Conservation (phyloP, 2,329 filamentous ascomycete genomes). For the Trichoderma gracile region DNA sequence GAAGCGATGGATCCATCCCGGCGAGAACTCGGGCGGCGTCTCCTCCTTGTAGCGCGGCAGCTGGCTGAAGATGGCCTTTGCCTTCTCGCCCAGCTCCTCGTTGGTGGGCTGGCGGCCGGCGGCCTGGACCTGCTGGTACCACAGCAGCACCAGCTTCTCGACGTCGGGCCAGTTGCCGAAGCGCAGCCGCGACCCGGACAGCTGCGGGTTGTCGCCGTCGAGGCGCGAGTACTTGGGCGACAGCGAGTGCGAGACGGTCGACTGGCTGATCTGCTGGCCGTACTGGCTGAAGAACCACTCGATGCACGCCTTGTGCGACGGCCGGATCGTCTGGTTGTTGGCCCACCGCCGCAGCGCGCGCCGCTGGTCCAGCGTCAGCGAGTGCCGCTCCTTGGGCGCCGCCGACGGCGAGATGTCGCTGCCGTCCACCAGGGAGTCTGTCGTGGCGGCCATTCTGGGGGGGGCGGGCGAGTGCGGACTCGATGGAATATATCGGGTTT, state of each 20-base stretch:
- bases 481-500: slow-evolving; percentile 32
- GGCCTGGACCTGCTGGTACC: slow-evolving; percentile 55
- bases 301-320: slow-evolving; percentile 63
- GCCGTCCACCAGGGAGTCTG: slow-evolving; percentile 40
- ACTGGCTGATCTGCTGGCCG: slow-evolving; percentile 62
- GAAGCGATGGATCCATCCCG: slow-evolving; percentile 65
- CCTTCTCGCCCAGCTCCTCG: slow-evolving; percentile 63
- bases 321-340: slow-evolving; percentile 56
- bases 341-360: slow-evolving; percentile 62
- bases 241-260: slow-evolving; percentile 62
- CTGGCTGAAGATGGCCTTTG: slow-evolving; percentile 59
- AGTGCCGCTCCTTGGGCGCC: slow-evolving; percentile 54
- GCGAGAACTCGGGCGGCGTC: slow-evolving; percentile 61
- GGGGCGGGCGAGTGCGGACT: no score
- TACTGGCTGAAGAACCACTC: slow-evolving; percentile 63
- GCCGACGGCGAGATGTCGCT: slow-evolving; percentile 22
- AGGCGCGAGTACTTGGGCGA: slow-evolving; percentile 63
- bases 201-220: slow-evolving; percentile 59
- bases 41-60: slow-evolving; percentile 63
- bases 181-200: slow-evolving; percentile 62
- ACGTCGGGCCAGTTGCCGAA: slow-evolving; percentile 67
- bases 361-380: slow-evolving; percentile 62
- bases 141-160: slow-evolving; percentile 57
- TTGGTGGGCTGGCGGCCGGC: slow-evolving; percentile 61
- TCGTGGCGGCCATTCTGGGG: slow-evolving; percentile 42